Evolutionary conservation across 805 yeast species (phyloP).

Genomic region (Myxozyma melibiosi): DNA sequence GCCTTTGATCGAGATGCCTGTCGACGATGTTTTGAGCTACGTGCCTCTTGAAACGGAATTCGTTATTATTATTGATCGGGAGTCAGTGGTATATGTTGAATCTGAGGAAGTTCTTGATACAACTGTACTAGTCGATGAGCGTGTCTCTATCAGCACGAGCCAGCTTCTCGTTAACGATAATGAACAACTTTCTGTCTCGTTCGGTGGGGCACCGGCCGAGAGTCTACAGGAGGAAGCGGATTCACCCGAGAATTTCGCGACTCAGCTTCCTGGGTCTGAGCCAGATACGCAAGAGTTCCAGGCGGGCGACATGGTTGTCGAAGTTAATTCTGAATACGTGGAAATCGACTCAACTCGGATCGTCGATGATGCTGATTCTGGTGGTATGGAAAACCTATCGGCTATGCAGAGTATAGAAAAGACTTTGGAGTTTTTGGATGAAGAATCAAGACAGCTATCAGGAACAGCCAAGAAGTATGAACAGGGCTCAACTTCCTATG

Average conservation of each 20-base stretch:
- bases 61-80: not conserved
- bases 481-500: no score
- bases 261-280: not conserved
- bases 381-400: not conserved
- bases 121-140: not conserved
- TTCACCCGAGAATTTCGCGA: not conserved
- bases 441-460: no score
- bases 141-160: no score
- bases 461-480: no score
- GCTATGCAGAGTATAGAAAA: not conserved
- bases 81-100: not conserved
- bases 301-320: no score
- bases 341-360: no score
- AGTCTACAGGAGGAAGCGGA: not conserved
- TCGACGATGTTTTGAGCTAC: not conserved
- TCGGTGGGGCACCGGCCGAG: no score
- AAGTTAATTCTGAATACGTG: no score
- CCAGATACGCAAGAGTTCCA: no score
- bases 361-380: no score
- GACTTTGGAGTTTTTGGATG: not conserved
- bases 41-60: not conserved
- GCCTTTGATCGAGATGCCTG: not conserved
- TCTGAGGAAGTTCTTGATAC: conserved; percentile 1
- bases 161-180: not conserved
- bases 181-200: no score